phyloP scores from a whole-genome alignment of 192 early-diverging fungal species.

The Umbelopsis vinacea region DNA sequence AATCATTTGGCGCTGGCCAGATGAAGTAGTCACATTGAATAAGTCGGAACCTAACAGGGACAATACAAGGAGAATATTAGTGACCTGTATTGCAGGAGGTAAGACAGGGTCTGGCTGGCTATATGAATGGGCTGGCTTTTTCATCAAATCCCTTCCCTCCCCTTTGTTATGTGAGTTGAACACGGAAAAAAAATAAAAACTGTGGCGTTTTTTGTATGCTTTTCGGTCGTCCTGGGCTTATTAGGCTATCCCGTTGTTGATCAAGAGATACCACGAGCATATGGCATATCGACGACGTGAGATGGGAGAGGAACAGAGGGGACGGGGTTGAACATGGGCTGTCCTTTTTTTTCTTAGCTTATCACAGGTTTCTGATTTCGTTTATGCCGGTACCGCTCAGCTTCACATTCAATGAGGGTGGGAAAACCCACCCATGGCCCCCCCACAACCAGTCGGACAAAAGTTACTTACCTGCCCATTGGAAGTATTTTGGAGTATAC shows the following conservation, averaged over 20 bases:
- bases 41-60: slow-evolving; percentile 74
- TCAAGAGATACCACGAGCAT: not conserved
- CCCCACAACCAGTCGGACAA: slow-evolving; percentile 1
- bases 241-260: slow-evolving; percentile 11
- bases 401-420: not conserved
- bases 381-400: not conserved
- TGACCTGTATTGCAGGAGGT: not conserved
- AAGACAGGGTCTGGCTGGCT: too few species aligned
- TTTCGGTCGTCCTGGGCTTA: not conserved
- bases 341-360: too few species aligned
- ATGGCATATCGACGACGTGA: too few species aligned
- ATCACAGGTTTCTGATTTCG: too few species aligned
- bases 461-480: slow-evolving; percentile 73
- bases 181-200: not conserved
- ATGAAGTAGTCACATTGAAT: slow-evolving; percentile 84
- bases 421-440: not conserved
- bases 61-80: slow-evolving; percentile 13
- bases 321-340: too few species aligned
- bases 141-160: too few species aligned
- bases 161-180: not conserved
- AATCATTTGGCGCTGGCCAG: slow-evolving; percentile 89
- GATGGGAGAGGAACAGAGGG: too few species aligned
- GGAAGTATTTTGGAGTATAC: slow-evolving; percentile 78
- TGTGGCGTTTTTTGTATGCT: slow-evolving; percentile 18
- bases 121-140: too few species aligned